Conservation (phyloP, 208 protist species). For the Tetramitus jugosus region DNA sequence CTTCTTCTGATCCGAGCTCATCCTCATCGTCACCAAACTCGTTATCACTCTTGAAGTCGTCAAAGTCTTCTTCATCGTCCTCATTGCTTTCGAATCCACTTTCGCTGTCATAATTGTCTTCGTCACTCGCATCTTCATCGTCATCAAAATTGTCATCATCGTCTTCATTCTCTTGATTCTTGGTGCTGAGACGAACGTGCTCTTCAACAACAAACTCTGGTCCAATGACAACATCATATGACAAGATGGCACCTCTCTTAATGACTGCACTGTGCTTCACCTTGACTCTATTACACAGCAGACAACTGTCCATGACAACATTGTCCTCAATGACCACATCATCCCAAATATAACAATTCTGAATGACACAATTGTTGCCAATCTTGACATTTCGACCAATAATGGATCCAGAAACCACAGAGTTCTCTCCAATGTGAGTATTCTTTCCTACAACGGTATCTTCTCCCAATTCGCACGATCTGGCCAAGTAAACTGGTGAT, state of each 20-base stretch:
- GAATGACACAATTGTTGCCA: neutral
- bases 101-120: neutral
- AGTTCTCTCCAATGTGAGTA: neutral
- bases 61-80: neutral
- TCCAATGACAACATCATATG: neutral
- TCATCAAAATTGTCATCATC: conserved; percentile 2
- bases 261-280: neutral
- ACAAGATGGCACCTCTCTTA: neutral
- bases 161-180: neutral
- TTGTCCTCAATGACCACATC: conserved; percentile 19
- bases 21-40: neutral
- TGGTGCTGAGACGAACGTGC: neutral
- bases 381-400: conserved; percentile 21
- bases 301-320: neutral
- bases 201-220: neutral
- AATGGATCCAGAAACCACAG: neutral
- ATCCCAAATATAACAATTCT: conserved; percentile 9
- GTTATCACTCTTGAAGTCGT: neutral
- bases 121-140: neutral
- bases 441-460: neutral
- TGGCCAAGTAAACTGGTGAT: neutral
- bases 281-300: neutral
- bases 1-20: too few species aligned
- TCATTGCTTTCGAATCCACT: neutral
- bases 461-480: neutral